Base-by-base conservation (phyloP, 352 stramenopile species). In the Achlya hypogyna region DNA sequence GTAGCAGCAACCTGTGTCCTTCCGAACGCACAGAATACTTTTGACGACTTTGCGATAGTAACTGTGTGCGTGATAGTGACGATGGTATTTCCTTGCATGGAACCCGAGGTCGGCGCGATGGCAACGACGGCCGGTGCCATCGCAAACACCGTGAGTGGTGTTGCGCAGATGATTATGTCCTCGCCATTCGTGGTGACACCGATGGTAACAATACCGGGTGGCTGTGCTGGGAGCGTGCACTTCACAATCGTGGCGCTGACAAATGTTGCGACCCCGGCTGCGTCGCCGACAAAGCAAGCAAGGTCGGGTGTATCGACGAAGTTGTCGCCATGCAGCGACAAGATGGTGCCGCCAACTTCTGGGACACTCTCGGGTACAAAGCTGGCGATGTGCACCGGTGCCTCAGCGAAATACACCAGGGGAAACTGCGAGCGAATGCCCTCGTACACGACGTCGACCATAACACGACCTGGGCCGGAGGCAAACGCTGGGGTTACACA, bases 101-200 rank as follows among this genome's bases (percentile, higher is more conserved):
- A 63, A 0, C 78, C 76, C 18, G 42, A 65, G 4, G 25, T 32
- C 5, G 78, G 78, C 28, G 49, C 25, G 20, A 83, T 76, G 0
- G 69, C 40, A 0, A 35, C 66, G 8, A 86, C 59, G 47, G 68
- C 67, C 10, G 69, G 59, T n/a, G 63, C 71, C 5, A 51, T 28
- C 4, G 58, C 29, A n/a, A 74, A 74, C 1, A 47, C 32, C 6
- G 77, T 29, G 2, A 9, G 29, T 9, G 0, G 31, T 14, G 0
- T 65, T 53, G 49, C 65, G 71, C 49, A 65, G 14, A n/a, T 71
- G 0, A 73, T 69, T 25, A 81, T 75, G 22, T 86, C 78, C 2
- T 74, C 27, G 0, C 73, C 72, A 52, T 86, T 84, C 31, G 76
- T 70, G 43, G 70, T 81, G 2, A 82, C 62, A 1, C 73, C 73